Percentiles rank a stretch among this genome's conserved stretches.
These are phyloP conservation scores for Nymphaea colorata DNA, from an alignment of 164 flowering plant genomes.

Conservation along the genomic window DNA sequence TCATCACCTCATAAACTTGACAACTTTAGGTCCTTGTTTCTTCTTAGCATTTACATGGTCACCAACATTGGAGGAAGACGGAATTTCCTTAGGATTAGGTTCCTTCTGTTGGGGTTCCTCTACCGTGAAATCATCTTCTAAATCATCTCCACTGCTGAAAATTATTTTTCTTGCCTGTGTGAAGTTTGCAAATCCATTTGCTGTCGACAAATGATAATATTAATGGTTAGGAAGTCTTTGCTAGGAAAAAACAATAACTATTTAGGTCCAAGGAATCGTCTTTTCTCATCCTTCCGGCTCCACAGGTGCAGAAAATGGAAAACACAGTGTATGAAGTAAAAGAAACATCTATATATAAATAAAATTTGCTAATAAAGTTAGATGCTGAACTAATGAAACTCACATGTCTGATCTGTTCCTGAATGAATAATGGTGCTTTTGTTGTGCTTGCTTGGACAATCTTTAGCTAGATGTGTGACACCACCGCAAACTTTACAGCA, in stretches of 20 bases:
- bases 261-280: neutral
- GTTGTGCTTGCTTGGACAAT: constrained; percentile 66
- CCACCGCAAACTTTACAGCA: constrained; percentile 82
- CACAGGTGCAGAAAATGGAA: neutral
- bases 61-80: neutral
- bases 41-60: neutral
- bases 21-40: neutral
- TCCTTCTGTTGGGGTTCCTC: neutral
- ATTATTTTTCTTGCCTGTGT: neutral
- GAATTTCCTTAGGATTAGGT: neutral
- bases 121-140: neutral
- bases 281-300: neutral
- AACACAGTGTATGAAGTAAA: neutral
- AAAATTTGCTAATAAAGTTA: too few species aligned
- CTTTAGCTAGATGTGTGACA: constrained; percentile 77
- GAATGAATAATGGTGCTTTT: neutral
- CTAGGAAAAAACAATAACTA: neutral
- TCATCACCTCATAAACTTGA: neutral
- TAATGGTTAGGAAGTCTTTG: neutral
- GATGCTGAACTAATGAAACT: neutral
- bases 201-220: neutral
- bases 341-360: neutral
- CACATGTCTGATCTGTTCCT: neutral
- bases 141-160: neutral
- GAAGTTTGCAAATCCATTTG: neutral